These are phyloP conservation scores for Kondoa subrosea DNA, from an alignment of 768 basidiomycete genomes.

Conservation along the genomic window DNA sequence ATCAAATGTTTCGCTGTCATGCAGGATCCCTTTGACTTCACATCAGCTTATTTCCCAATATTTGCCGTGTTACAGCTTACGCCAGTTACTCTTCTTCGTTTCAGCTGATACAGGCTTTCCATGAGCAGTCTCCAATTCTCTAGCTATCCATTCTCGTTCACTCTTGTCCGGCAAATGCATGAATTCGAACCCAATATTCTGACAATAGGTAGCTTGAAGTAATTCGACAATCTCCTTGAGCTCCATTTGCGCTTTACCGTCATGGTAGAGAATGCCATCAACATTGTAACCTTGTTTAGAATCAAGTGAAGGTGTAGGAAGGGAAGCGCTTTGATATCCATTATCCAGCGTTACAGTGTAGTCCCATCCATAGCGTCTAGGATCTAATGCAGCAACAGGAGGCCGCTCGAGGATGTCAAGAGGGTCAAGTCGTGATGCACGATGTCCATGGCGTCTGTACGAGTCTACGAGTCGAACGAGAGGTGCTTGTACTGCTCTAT, in stretches of 20 bases:
- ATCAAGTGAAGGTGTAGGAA: neutral
- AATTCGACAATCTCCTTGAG: slow-evolving; percentile 54
- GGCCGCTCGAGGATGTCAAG: slow-evolving; percentile 65
- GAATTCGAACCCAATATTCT: slow-evolving; percentile 58
- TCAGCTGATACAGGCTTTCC: slow-evolving; percentile 19
- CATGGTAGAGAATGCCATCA: slow-evolving; percentile 20
- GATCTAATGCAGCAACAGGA: slow-evolving; percentile 23
- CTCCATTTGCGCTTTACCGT: slow-evolving; percentile 30
- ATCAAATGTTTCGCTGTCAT: slow-evolving; percentile 63
- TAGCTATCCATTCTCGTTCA: slow-evolving; percentile 76
- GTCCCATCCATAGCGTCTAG: neutral
- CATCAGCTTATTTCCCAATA: too few species aligned
- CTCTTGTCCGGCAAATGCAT: slow-evolving; percentile 62
- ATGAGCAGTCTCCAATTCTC: slow-evolving; percentile 46
- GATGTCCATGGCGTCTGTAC: slow-evolving; percentile 43
- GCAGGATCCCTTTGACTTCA: too few species aligned
- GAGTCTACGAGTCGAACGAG: slow-evolving; percentile 77
- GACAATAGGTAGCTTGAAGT: slow-evolving; percentile 59
- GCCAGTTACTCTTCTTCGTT: neutral
- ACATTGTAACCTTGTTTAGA: slow-evolving; percentile 11
- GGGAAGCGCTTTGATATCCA: neutral
- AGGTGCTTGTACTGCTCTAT: slow-evolving; percentile 55
- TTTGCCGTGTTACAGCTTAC: too few species aligned
- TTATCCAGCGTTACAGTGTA: neutral
- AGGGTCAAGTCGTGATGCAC: slow-evolving; percentile 72